Evolutionary conservation across 805 yeast species (phyloP).

Genomic region (Spencermartinsiella europaea): DNA sequence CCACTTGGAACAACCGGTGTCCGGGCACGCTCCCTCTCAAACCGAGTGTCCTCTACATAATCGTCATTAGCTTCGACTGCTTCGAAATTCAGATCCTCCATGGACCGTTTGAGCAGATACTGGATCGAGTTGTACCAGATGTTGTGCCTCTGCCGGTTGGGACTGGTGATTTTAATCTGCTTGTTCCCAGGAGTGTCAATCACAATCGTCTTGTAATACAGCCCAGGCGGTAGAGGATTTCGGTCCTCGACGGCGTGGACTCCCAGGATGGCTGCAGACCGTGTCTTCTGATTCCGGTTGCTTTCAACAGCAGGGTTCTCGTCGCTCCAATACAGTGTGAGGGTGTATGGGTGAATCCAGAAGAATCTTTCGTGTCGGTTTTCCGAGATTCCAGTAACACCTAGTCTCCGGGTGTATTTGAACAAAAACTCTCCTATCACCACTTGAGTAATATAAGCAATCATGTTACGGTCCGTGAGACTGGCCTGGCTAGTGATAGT

Average conservation of each 20-base stretch:
- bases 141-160: constrained; percentile 80
- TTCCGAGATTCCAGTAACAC: constrained; percentile 58
- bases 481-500: constrained; percentile 22
- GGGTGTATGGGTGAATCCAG: constrained; percentile 94
- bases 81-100: constrained; percentile 21
- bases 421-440: constrained; percentile 86
- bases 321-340: constrained; percentile 85
- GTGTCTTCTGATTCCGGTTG: constrained; percentile 52
- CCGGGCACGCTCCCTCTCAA: constrained; percentile 16
- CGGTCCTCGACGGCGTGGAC: constrained; percentile 79
- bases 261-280: constrained; percentile 71
- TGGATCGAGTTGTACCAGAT: constrained; percentile 84
- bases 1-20: constrained; percentile 10
- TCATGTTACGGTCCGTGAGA: constrained; percentile 50
- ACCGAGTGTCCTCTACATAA: constrained; percentile 13
- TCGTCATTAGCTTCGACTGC: constrained; percentile 19
- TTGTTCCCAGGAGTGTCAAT: constrained; percentile 59
- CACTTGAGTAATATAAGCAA: constrained; percentile 84
- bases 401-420: constrained; percentile 79
- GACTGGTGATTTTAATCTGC: constrained; percentile 74
- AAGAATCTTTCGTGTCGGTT: constrained; percentile 85
- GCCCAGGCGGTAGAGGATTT: constrained; percentile 84
- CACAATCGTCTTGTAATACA: constrained; percentile 77
- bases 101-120: constrained; percentile 52
- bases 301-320: constrained; percentile 67